These are phyloP conservation scores for Xylaria cubensis DNA, from an alignment of 495 filamentous ascomycete species.

Conservation along the genomic window DNA sequence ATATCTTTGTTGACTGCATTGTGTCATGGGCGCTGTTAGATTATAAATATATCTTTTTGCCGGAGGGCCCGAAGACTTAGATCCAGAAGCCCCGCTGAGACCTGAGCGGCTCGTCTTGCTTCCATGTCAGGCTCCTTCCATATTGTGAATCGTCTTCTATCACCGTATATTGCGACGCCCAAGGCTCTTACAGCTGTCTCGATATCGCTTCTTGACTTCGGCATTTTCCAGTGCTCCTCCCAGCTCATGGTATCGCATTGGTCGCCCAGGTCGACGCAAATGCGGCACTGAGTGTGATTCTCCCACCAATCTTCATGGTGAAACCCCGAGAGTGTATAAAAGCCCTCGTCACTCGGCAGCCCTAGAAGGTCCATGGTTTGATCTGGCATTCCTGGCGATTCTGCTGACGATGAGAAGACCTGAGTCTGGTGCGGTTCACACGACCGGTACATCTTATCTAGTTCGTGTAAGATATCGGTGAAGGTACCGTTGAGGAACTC, in stretches of 20 bases:
- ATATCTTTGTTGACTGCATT: not conserved
- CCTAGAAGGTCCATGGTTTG: not conserved
- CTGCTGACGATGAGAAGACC: not conserved
- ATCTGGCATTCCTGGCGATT: not conserved
- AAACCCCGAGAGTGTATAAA: not conserved
- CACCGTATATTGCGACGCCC: not conserved
- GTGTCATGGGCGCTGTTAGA: not conserved
- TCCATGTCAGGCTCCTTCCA: not conserved
- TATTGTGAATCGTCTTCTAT: not conserved
- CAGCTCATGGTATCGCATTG: not conserved
- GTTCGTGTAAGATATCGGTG: not conserved
- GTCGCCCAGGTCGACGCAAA: not conserved
- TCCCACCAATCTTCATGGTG: not conserved
- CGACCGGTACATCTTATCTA: not conserved
- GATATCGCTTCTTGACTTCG: not conserved
- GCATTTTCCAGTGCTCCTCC: not conserved
- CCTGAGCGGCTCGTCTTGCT: not conserved
- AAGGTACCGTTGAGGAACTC: not conserved
- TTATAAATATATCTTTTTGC: not conserved
- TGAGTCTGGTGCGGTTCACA: not conserved
- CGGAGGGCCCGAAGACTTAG: not conserved
- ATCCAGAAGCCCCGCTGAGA: not conserved
- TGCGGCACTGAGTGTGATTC: not conserved
- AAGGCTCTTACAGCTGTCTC: not conserved
- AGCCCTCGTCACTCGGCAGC: not conserved